Evolutionary conservation across 306 rosid species (phyloP).

Genomic region (Mucuna pruriens): DNA sequence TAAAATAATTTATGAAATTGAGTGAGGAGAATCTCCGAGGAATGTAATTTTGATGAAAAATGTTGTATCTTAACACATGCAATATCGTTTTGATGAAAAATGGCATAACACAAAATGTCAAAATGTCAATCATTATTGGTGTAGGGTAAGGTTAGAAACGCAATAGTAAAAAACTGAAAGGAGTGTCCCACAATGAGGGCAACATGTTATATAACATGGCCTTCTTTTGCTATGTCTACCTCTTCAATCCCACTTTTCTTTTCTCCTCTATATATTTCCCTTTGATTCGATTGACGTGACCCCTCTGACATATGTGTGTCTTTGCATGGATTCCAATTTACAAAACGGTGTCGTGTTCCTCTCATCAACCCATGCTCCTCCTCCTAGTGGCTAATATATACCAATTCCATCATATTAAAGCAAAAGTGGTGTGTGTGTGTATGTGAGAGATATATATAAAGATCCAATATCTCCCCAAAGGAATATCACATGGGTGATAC

Average conservation of each 20-base stretch:
- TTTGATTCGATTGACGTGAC: constrained; percentile 52
- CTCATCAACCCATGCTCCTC: background rate
- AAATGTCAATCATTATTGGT: constrained; percentile 36
- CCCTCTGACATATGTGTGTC: constrained; percentile 42
- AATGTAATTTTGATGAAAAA: too few relatives aligned
- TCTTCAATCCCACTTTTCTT: constrained; percentile 38
- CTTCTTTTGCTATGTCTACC: constrained; percentile 33
- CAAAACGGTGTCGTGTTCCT: constrained; percentile 46
- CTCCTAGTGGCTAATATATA: constrained; percentile 18
- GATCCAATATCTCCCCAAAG: constrained; percentile 27
- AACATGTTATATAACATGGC: constrained; percentile 36
- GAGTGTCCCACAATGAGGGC: constrained; percentile 46
- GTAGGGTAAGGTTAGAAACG: constrained; percentile 42
- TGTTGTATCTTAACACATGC: too few relatives aligned
- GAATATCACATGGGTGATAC: constrained; percentile 45
- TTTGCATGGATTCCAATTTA: constrained; percentile 50
- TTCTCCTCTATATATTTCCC: constrained; percentile 5
- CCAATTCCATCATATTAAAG: constrained; percentile 17
- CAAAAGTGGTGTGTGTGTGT: constrained; percentile 14
- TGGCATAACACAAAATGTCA: constrained; percentile 20
- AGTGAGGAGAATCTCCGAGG: too few relatives aligned
- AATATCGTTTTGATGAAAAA: too few relatives aligned
- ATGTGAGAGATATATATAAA: background rate
- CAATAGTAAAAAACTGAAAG: constrained; percentile 28
- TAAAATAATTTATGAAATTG: too few relatives aligned